Base-by-base conservation (phyloP, 306 rosid species). In the Quercus agrifolia region DNA sequence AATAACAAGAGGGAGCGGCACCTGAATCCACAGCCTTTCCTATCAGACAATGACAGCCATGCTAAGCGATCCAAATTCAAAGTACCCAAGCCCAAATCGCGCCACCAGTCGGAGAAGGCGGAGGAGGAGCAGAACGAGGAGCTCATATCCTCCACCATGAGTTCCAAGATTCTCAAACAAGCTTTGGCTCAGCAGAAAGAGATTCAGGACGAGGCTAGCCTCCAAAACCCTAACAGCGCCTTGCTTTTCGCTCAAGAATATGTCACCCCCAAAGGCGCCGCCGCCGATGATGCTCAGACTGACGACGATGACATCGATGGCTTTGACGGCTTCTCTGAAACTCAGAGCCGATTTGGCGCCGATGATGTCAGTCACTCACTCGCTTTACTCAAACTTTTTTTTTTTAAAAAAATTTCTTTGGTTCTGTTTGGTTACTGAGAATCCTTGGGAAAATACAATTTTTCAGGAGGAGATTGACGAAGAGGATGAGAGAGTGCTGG, bases 1-100 rank as follows among this genome's bases (percentile, higher is more conserved):
- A 41, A 41, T 41, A 41, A 41, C 12, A 41, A 93, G 85, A 92
- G 91, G 71, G 91, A 89, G 30, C 88, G 94, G 81, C 80, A 81
- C 44, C 91, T 84, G 83, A 92, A 95, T 56, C 99, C 98, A 4
- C 94, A 91, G 56, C 88, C 97, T 0, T 95, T 95, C n/a, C 82
- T 83, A 27, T 84, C 90, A 0, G 87, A 82, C 2, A 41, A 41
- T 41, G 96, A 87, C 23, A 73, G 17, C 54, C 17, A 83, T 0
- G 89, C 78, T 88, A 80, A 80, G 85, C 87, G 79, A 0, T 80
- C 87, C 19, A 91, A 91, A 35, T 84, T 88, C 18, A 91, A 91
- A 74, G 85, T 78, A 25, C 85, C 89, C 18, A 95, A 91, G 74
- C 83, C 77, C 46, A 41, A 41, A 41, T 41, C 46, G 12, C 46